Percentiles rank a stretch among this genome's conserved stretches.
phyloP scores from a whole-genome alignment of 202 grass and related monocot species.

The Brachypodium distachyon region DNA sequence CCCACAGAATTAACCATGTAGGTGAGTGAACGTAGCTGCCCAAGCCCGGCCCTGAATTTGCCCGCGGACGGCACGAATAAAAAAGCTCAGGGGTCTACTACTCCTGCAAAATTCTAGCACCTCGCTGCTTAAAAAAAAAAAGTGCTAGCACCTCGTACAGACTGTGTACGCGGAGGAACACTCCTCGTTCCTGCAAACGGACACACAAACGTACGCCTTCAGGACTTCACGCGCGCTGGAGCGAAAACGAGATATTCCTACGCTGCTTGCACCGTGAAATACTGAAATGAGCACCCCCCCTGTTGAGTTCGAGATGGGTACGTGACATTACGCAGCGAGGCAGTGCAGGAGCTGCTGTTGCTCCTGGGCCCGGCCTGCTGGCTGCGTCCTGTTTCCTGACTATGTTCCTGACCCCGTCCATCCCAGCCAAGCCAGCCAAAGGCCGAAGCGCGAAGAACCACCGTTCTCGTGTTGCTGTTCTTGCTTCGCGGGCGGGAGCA shows the following conservation, averaged over 20 bases:
- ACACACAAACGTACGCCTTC: neutral
- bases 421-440: neutral
- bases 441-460: neutral
- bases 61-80: neutral
- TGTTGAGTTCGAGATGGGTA: neutral
- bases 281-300: too few relatives aligned
- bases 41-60: too few relatives aligned
- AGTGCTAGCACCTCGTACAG: too few relatives aligned
- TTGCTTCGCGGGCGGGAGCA: constrained; percentile 14
- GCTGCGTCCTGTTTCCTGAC: too few relatives aligned
- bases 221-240: neutral
- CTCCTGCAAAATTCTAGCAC: too few relatives aligned
- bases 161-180: neutral
- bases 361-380: neutral
- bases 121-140: too few relatives aligned
- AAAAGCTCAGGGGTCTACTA: neutral
- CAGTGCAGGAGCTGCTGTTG: neutral
- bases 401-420: too few relatives aligned
- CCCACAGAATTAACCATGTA: too few relatives aligned
- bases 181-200: constrained; percentile 1
- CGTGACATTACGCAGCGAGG: neutral
- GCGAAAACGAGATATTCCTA: neutral
- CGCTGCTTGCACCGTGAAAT: neutral
- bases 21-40: too few relatives aligned
- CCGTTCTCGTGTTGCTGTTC: neutral